phyloP scores from a whole-genome alignment of 176 grass and related monocot genomes.

The Avena eriantha region DNA sequence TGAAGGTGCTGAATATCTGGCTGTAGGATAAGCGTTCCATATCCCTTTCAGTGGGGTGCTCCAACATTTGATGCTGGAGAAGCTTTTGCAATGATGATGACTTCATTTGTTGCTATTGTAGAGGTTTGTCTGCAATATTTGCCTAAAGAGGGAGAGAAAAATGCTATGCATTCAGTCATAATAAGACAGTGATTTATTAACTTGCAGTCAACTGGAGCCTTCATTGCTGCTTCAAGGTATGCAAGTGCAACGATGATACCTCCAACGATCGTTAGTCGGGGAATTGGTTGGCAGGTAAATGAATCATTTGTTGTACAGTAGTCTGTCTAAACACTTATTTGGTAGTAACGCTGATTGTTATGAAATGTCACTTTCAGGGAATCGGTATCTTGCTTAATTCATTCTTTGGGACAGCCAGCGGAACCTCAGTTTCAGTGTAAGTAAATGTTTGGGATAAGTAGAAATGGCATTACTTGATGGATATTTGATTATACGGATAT shows the following conservation, averaged over 20 bases:
- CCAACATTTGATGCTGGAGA: slow-evolving; percentile 96
- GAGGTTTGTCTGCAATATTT: slow-evolving; percentile 63
- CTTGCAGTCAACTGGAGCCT: slow-evolving; percentile 81
- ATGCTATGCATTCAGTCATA: background rate
- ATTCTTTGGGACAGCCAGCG: slow-evolving; percentile 85
- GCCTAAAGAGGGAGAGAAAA: background rate
- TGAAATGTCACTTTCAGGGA: slow-evolving; percentile 54
- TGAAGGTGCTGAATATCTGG: background rate
- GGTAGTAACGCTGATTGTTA: background rate
- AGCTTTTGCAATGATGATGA: slow-evolving; percentile 97
- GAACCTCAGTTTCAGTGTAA: slow-evolving; percentile 79
- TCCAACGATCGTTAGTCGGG: slow-evolving; percentile 79
- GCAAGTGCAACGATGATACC: slow-evolving; percentile 89
- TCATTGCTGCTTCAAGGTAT: slow-evolving; percentile 80
- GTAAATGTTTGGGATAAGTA: slow-evolving; percentile 26
- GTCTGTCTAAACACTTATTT: slow-evolving; percentile 17
- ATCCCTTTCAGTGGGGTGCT: slow-evolving; percentile 97
- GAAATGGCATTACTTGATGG: background rate
- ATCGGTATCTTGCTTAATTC: slow-evolving; percentile 78
- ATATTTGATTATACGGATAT: too few relatives aligned
- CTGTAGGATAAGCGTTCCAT: slow-evolving; percentile 86
- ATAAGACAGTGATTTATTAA: background rate
- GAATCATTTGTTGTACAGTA: slow-evolving; percentile 6
- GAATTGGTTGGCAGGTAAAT: slow-evolving; percentile 90
- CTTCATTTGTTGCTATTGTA: slow-evolving; percentile 83